These are phyloP conservation scores for Naganishia friedmannii DNA, from an alignment of 768 basidiomycete species.

Conservation along the genomic window DNA sequence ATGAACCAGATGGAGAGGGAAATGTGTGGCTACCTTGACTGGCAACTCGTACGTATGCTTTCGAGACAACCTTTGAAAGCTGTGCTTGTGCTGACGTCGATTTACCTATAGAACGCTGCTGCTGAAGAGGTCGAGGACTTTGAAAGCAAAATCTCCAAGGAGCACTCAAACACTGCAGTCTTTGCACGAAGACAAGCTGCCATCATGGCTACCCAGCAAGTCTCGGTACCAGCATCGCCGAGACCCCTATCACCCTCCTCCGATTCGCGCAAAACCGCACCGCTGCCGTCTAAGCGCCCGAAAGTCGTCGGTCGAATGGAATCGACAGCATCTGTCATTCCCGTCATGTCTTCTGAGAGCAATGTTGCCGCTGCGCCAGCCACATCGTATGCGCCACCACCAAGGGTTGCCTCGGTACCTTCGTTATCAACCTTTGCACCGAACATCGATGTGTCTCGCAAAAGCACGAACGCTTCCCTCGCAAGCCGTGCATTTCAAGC, in stretches of 20 bases:
- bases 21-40: slow-evolving; percentile 89
- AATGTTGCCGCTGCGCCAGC: not conserved
- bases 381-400: slow-evolving; percentile 10
- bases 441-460: slow-evolving; percentile 10
- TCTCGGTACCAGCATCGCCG: slow-evolving; percentile 3
- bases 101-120: slow-evolving; percentile 2
- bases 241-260: not conserved
- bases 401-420: slow-evolving; percentile 16
- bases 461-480: not conserved
- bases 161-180: slow-evolving; percentile 10
- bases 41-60: slow-evolving; percentile 55
- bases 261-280: slow-evolving; percentile 3
- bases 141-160: not conserved
- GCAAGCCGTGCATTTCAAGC: slow-evolving; percentile 13
- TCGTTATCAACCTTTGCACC: slow-evolving; percentile 17
- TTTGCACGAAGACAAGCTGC: slow-evolving; percentile 17
- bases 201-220: slow-evolving; percentile 5
- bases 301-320: slow-evolving; percentile 22
- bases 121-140: slow-evolving; percentile 20
- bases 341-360: slow-evolving; percentile 8
- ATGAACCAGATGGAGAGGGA: slow-evolving; percentile 97
- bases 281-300: slow-evolving; percentile 10
- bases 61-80: not conserved
- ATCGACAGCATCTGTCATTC: slow-evolving; percentile 15
- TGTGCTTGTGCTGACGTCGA: not conserved